phyloP scores from a whole-genome alignment of 495 filamentous ascomycete species.

The Corynascus novoguineensis region DNA sequence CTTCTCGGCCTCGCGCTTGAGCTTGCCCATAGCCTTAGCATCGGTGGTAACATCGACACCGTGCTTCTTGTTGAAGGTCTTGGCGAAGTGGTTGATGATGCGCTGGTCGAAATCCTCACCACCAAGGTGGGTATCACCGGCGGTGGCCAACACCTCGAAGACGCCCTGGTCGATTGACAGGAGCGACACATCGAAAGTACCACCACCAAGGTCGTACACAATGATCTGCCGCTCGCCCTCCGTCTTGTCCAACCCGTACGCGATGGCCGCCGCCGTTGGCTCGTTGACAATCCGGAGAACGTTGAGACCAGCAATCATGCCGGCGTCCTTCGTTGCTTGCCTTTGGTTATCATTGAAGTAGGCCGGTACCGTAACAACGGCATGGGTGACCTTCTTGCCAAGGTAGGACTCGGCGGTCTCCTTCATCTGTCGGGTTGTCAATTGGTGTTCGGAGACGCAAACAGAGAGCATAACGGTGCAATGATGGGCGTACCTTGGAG shows the following conservation, averaged over 20 bases:
- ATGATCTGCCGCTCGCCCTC: slow-evolving; percentile 86
- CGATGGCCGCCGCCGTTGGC: slow-evolving; percentile 82
- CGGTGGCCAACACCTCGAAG: slow-evolving; percentile 96
- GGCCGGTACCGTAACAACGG: slow-evolving; percentile 94
- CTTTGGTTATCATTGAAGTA: slow-evolving; percentile 99
- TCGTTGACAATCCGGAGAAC: slow-evolving; percentile 98
- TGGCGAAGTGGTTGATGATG: slow-evolving; percentile 94
- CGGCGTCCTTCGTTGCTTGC: slow-evolving; percentile 97
- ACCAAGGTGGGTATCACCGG: slow-evolving; percentile 98
- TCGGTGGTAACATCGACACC: slow-evolving; percentile 88
- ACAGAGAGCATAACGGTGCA: neutral
- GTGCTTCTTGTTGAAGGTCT: slow-evolving; percentile 99
- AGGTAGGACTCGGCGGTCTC: slow-evolving; percentile 91
- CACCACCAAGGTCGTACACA: slow-evolving; percentile 98
- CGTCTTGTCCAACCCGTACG: slow-evolving; percentile 82
- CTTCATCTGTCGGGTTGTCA: slow-evolving; percentile 62
- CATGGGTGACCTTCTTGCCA: slow-evolving; percentile 92
- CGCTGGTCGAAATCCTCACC: slow-evolving; percentile 99
- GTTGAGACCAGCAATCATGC: slow-evolving; percentile 89
- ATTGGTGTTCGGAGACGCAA: no score
- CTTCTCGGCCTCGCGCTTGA: slow-evolving; percentile 99
- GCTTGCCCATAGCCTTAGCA: slow-evolving; percentile 97
- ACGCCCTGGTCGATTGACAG: slow-evolving; percentile 95
- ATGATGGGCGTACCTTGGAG: slow-evolving; percentile 47
- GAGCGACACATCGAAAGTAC: slow-evolving; percentile 99